These are phyloP conservation scores for Scalesia atractyloides DNA, from an alignment of 129 eudicot species.

Conservation along the genomic window DNA sequence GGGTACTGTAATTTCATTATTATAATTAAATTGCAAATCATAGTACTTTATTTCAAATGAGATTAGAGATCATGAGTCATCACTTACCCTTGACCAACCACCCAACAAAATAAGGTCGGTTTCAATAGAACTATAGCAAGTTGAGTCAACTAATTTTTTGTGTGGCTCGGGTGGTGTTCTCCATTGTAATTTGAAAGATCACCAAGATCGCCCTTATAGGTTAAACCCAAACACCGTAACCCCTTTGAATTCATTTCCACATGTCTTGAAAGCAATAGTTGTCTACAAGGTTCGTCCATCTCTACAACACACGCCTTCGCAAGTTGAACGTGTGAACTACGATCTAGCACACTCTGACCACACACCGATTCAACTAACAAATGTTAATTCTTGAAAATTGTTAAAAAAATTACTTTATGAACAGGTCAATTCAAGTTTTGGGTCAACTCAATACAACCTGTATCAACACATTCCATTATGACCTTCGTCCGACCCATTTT, in stretches of 20 bases:
- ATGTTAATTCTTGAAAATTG: no score
- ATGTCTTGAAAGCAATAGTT: constrained; percentile 45
- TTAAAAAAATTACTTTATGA: no score
- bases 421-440: no score
- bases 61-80: background rate
- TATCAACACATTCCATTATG: no score
- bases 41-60: background rate
- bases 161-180: constrained; percentile 56
- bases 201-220: constrained; percentile 70
- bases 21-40: background rate
- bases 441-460: no score
- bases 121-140: constrained; percentile 65
- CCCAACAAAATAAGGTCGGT: constrained; percentile 70
- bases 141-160: constrained; percentile 57
- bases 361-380: no score
- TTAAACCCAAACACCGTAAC: constrained; percentile 75
- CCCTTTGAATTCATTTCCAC: constrained; percentile 74
- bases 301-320: no score
- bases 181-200: constrained; percentile 64
- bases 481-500: no score
- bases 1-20: constrained; percentile 68
- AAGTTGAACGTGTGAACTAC: no score
- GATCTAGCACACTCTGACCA: no score
- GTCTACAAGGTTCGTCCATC: no score
- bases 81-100: constrained; percentile 72